Conservation (phyloP, 768 basidiomycete species). For the Mycena metata region DNA sequence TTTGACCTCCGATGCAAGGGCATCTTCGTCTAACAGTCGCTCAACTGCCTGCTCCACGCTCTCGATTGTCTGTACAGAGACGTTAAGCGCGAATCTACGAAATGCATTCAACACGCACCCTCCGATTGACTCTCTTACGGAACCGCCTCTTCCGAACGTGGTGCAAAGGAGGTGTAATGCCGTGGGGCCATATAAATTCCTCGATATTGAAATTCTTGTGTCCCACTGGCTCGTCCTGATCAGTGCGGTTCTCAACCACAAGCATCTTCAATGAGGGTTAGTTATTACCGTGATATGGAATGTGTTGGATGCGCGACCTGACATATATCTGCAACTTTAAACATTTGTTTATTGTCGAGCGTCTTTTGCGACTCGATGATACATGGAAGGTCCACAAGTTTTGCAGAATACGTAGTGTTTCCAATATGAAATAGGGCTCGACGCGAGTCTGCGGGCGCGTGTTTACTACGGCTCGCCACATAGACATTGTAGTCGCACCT, state of each 20-base stretch:
- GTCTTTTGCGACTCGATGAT: constrained; percentile 97
- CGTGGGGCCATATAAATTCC: constrained; percentile 98
- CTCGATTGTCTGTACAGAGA: constrained; percentile 80
- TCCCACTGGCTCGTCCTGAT: constrained; percentile 74
- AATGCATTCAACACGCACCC: constrained; percentile 59
- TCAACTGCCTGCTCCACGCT: constrained; percentile 96
- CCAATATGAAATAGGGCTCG: constrained; percentile 92
- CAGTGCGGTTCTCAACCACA: constrained; percentile 82
- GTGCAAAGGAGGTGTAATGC: constrained; percentile 92
- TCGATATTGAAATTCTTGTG: constrained; percentile 88
- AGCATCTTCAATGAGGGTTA: constrained; percentile 78
- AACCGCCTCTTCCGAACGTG: constrained; percentile 93
- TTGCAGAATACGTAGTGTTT: constrained; percentile 84
- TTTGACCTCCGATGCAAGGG: constrained; percentile 79
- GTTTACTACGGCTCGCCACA: constrained; percentile 29
- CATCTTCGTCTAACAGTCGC: constrained; percentile 84
- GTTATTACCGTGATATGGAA: constrained; percentile 19
- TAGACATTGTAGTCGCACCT: constrained; percentile 60
- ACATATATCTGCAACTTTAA: constrained; percentile 98
- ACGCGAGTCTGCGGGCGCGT: constrained; percentile 77
- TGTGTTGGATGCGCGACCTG: constrained; percentile 68
- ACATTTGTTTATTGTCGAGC: constrained; percentile 95
- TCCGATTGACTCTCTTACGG: constrained; percentile 87
- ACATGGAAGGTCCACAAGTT: constrained; percentile 96
- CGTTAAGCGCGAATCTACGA: constrained; percentile 3